Evolutionary conservation across 345 rosid genomes (phyloP).

Genomic region (Rubroshorea leprosula): DNA sequence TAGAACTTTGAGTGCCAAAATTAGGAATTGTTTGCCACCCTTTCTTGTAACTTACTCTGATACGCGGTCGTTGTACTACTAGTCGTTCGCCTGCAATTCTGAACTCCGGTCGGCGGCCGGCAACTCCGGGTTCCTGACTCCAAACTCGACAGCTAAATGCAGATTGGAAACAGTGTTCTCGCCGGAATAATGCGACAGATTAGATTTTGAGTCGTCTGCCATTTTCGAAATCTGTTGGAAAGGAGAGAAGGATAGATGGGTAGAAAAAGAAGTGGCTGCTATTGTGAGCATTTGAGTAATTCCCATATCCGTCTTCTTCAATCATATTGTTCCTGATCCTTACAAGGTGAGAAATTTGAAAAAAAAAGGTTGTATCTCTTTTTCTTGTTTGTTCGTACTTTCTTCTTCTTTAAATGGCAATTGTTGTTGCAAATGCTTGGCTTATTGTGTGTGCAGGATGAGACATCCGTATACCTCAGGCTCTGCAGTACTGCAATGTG

Average conservation of each 20-base stretch:
- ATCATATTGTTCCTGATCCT: constrained; percentile 64
- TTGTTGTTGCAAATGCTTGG: background rate
- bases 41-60: too few species aligned
- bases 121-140: too few species aligned
- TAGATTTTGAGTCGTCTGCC: background rate
- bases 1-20: too few species aligned
- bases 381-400: background rate
- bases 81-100: too few species aligned
- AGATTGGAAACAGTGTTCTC: background rate
- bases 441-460: constrained; percentile 54
- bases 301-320: constrained; percentile 63
- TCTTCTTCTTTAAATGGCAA: background rate
- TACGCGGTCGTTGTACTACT: too few species aligned
- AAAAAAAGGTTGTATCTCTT: background rate
- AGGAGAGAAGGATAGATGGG: constrained; percentile 43
- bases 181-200: background rate
- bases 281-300: constrained; percentile 72
- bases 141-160: too few species aligned
- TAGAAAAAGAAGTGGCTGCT: constrained; percentile 46
- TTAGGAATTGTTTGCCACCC: too few species aligned
- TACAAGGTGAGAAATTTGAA: constrained; percentile 58
- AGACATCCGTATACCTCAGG: constrained; percentile 89
- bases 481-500: constrained; percentile 71
- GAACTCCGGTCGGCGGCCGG: too few species aligned
- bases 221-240: background rate